phyloP scores from a whole-genome alignment of 179 eudicot genomes.

The Beta lomatogona region DNA sequence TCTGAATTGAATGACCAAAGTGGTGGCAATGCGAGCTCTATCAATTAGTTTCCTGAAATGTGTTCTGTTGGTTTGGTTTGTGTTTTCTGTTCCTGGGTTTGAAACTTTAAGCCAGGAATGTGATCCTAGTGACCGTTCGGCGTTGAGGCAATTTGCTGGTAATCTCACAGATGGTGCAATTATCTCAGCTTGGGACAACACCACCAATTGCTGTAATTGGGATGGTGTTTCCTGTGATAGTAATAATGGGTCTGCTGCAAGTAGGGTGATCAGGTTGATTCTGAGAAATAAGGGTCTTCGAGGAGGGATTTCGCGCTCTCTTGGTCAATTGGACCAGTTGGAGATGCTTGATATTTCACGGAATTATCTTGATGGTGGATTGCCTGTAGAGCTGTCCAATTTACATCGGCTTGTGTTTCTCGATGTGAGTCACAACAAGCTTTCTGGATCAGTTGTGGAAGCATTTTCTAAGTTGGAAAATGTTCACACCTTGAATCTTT shows the following conservation, averaged over 20 bases:
- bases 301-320: constrained; percentile 58
- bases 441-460: constrained; percentile 45
- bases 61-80: constrained; percentile 48
- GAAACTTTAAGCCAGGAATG: constrained; percentile 51
- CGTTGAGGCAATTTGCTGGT: constrained; percentile 69
- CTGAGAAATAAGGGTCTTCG: constrained; percentile 50
- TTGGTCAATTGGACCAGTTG: constrained; percentile 52
- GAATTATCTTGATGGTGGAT: constrained; percentile 60
- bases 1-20: constrained; percentile 5
- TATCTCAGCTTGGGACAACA: constrained; percentile 49
- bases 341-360: constrained; percentile 66
- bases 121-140: constrained; percentile 60
- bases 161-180: constrained; percentile 60
- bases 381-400: constrained; percentile 59
- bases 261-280: constrained; percentile 56
- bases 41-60: constrained; percentile 43
- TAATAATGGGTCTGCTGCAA: constrained; percentile 36
- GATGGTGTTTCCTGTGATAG: constrained; percentile 66
- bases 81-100: constrained; percentile 39
- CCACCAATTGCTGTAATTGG: constrained; percentile 68
- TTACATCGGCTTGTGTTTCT: constrained; percentile 52
- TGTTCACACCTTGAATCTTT: constrained; percentile 53
- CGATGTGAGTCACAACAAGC: constrained; percentile 71
- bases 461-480: constrained; percentile 46
- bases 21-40: constrained; percentile 32